phyloP scores from a whole-genome alignment of 2,329 filamentous ascomycete genomes.

The Fusarium zealandicum region DNA sequence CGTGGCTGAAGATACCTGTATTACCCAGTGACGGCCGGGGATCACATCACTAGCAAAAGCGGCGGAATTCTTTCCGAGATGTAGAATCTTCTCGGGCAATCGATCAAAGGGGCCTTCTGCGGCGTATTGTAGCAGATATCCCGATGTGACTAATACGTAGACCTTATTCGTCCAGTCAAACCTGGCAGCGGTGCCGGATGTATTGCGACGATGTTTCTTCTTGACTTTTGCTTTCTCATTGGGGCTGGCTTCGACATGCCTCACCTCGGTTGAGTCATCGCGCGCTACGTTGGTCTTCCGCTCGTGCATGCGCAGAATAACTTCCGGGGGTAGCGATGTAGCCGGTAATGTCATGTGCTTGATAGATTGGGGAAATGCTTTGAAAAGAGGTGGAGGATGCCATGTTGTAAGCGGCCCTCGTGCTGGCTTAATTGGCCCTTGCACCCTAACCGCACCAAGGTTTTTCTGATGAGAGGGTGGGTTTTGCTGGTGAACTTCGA shows the following conservation, averaged over 20 bases:
- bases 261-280: conserved; percentile 25
- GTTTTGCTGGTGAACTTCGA: conserved; percentile 30
- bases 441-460: conserved; percentile 16
- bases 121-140: conserved; percentile 77
- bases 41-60: conserved; percentile 83
- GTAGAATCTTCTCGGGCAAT: conserved; percentile 75
- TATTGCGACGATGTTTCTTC: conserved; percentile 57
- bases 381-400: conserved; percentile 80
- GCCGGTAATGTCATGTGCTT: conserved; percentile 76
- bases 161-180: conserved; percentile 75
- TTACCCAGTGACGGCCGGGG: conserved; percentile 79
- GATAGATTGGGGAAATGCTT: conserved; percentile 84
- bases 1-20: conserved; percentile 74
- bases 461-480: conserved; percentile 16
- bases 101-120: conserved; percentile 74
- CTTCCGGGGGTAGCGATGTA: conserved; percentile 72
- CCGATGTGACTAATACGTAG: conserved; percentile 74
- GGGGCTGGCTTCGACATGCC: conserved; percentile 17
- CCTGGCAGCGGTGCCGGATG: conserved; percentile 51
- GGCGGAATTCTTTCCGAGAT: conserved; percentile 75
- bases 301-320: conserved; percentile 68
- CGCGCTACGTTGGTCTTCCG: conserved; percentile 48
- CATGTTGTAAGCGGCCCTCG: conserved; percentile 56
- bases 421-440: conserved; percentile 29
- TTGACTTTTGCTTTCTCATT: conserved; percentile 49